Percentiles rank a stretch among this genome's conserved stretches.
These are phyloP conservation scores for Fusarium lyarnte DNA, from an alignment of 2,329 filamentous ascomycete species.

Conservation along the genomic window DNA sequence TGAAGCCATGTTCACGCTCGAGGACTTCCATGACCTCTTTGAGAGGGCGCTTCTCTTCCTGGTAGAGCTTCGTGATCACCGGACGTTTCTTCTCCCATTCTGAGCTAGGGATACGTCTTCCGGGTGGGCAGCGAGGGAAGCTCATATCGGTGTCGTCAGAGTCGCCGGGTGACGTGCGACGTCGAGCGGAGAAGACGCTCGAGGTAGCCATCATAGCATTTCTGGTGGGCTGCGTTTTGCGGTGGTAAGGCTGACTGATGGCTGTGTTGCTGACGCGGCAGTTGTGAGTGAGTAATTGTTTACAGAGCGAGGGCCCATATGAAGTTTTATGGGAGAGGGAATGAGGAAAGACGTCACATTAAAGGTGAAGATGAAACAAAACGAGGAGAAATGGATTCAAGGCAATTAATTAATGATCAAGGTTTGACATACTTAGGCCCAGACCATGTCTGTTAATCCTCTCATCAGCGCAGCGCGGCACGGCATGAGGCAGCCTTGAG, in stretches of 20 bases:
- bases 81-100: constrained; percentile 49
- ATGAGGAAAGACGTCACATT: constrained; percentile 11
- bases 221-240: background rate
- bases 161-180: constrained; percentile 40
- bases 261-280: background rate
- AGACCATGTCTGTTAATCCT: constrained; percentile 9
- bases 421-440: constrained; percentile 4
- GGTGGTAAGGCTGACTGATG: background rate
- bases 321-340: background rate
- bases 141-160: constrained; percentile 45
- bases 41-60: constrained; percentile 53
- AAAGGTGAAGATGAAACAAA: background rate
- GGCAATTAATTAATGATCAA: background rate
- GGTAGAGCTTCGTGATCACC: constrained; percentile 51
- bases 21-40: constrained; percentile 54
- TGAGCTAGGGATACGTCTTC: constrained; percentile 47
- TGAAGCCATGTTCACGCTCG: constrained; percentile 50
- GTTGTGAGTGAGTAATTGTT: background rate
- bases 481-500: constrained; percentile 27
- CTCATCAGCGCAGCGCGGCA: constrained; percentile 9
- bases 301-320: background rate
- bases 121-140: constrained; percentile 36
- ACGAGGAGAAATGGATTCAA: background rate
- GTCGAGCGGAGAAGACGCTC: constrained; percentile 35
- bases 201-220: constrained; percentile 37